Evolutionary conservation across 768 basidiomycete genomes (phyloP), one percentile per base, ranked within the genome.

Genomic region (Tricholoma flavovirens): DNA sequence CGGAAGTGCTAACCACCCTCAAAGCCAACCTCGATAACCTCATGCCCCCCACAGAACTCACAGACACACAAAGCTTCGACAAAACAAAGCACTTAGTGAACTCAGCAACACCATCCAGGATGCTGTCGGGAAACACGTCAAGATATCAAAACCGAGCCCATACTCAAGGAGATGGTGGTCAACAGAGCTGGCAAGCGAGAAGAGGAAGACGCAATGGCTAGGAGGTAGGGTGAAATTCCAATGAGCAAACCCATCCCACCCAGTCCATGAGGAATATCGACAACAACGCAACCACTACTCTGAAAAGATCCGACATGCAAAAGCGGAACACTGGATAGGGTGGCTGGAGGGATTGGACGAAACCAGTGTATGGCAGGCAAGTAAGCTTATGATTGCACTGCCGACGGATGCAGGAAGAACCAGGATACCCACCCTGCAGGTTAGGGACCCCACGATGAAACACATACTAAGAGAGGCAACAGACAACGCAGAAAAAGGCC

Each of bases 341-440:
- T 49, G 21, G 24, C 49, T 49, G 14, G 49, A 49, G 15, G 49
- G 26, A 17, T 10, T 30, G 8, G 24, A 26, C 19, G 26, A 49
- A 14, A 30, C 24, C 12, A n/a, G 15, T 30, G 11, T 49, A 29
- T 49, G 49, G 49, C 38, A 40, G 7, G 38, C 38, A 17, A 40
- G 26, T 21, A 24, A 29, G 3, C 26, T 68, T 19, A 43, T 68
- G 0, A 64, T 46, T 0, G 51, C 43, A 0, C 61, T 60, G 43
- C 42, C 52, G 12, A 51, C 57, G 0, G 71, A 73, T 43, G 67
- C 67, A 8, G 65, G 66, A n/a, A 56, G 26, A n/a, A 10, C 67
- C 0, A 46, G 67, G 11, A 64, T 71, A 14, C 70, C 70, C 8
- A 60, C 68, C 1, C 58, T 73, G 0, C 54, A 50, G 3, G 49